Conservation (phyloP, 1,284 basidiomycete genomes). For the Sporisorium exsertum region DNA sequence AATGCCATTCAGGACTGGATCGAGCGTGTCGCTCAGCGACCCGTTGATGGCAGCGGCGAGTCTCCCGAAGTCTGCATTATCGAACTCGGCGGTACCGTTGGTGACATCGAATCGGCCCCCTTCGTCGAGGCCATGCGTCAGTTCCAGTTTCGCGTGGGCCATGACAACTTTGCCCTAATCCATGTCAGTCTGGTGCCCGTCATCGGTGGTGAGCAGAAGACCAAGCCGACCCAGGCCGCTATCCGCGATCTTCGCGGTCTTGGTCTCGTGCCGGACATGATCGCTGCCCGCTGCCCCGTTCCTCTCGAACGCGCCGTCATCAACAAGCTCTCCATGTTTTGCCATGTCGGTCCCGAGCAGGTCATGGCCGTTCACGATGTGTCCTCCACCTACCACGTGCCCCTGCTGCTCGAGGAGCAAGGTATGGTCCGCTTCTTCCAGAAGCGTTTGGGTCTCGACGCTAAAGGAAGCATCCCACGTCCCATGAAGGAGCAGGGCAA, state of each 20-base stretch:
- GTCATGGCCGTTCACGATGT: slow-evolving; percentile 98
- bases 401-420: slow-evolving; percentile 89
- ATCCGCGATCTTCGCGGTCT: slow-evolving; percentile 93
- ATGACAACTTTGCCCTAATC: slow-evolving; percentile 96
- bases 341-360: slow-evolving; percentile 92
- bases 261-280: slow-evolving; percentile 92
- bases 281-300: slow-evolving; percentile 83
- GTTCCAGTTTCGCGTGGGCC: slow-evolving; percentile 96
- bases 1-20: slow-evolving; percentile 99
- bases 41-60: slow-evolving; percentile 92
- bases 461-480: slow-evolving; percentile 74
- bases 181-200: slow-evolving; percentile 98
- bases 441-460: slow-evolving; percentile 81
- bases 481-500: slow-evolving; percentile 77
- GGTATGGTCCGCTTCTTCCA: slow-evolving; percentile 87
- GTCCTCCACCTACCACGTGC: slow-evolving; percentile 96
- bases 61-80: slow-evolving; percentile 97
- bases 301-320: slow-evolving; percentile 85
- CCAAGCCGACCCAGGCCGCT: slow-evolving; percentile 97
- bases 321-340: slow-evolving; percentile 99
- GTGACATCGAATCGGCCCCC: slow-evolving; percentile 94
- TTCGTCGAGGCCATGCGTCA: slow-evolving; percentile 99
- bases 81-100: slow-evolving; percentile 94
- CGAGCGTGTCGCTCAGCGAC: slow-evolving; percentile 89
- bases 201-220: slow-evolving; percentile 98